Conservation (phyloP, 805 yeast genomes). For the Hanseniaspora guilliermondii region DNA sequence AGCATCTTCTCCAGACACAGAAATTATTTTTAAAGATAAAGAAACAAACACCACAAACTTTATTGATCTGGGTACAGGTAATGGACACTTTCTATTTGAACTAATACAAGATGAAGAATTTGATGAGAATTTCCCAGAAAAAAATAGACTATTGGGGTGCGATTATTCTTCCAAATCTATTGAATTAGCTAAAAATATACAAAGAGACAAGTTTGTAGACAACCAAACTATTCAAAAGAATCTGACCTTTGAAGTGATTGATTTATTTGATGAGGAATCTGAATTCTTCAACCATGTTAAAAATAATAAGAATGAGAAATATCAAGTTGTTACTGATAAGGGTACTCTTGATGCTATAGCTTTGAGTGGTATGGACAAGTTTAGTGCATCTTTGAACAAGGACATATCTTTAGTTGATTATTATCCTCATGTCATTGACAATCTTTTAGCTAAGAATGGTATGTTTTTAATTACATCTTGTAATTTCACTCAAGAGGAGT, state of each 20-base stretch:
- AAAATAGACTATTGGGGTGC: slow-evolving; percentile 53
- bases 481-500: slow-evolving; percentile 77
- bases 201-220: slow-evolving; percentile 29
- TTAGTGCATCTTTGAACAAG: slow-evolving; percentile 29
- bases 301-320: slow-evolving; percentile 32
- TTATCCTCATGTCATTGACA: slow-evolving; percentile 50
- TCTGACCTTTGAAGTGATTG: slow-evolving; percentile 52
- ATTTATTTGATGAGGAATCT: slow-evolving; percentile 39
- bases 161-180: slow-evolving; percentile 82
- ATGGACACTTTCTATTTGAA: slow-evolving; percentile 76
- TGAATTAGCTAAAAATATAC: slow-evolving; percentile 54
- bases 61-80: slow-evolving; percentile 89
- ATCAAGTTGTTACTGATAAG: slow-evolving; percentile 75
- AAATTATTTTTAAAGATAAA: slow-evolving; percentile 25
- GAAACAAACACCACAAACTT: slow-evolving; percentile 26
- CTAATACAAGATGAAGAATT: slow-evolving; percentile 48
- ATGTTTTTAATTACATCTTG: slow-evolving; percentile 78
- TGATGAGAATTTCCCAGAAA: slow-evolving; percentile 14
- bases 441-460: slow-evolving; percentile 43
- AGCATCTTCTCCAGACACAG: slow-evolving; percentile 24
- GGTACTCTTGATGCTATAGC: slow-evolving; percentile 98
- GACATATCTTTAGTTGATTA: slow-evolving; percentile 34
- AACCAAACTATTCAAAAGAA: slow-evolving; percentile 19
- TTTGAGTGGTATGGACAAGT: slow-evolving; percentile 47
- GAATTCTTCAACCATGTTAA: not conserved